Percentiles rank a stretch among this genome's conserved stretches.
Conservation (phyloP, 176 grass and related monocot species). For the Bonia amplexicaulis region DNA sequence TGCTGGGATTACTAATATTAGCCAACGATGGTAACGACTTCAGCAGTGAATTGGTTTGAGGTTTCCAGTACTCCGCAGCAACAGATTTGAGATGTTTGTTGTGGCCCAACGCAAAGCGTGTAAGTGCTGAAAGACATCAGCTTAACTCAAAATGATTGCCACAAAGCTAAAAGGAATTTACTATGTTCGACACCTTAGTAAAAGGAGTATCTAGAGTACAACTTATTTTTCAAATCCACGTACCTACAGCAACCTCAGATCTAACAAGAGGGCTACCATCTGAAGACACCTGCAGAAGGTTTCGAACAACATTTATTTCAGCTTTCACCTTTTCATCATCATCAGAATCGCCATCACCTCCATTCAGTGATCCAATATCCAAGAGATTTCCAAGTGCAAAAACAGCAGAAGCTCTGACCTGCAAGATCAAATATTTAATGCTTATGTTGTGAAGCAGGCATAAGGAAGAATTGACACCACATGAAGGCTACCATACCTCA, state of each 20-base stretch:
- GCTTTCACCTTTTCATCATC: constrained; percentile 85
- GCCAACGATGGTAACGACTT: constrained; percentile 77
- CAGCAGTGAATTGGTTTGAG: constrained; percentile 68
- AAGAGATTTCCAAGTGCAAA: constrained; percentile 91
- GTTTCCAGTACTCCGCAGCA: constrained; percentile 80
- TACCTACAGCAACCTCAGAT: constrained; percentile 89
- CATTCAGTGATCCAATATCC: constrained; percentile 66
- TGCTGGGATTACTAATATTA: constrained; percentile 60
- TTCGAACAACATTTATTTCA: constrained; percentile 77
- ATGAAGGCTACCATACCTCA: constrained; percentile 56
- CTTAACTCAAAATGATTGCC: constrained; percentile 23
- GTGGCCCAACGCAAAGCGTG: constrained; percentile 79
- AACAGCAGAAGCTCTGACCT: constrained; percentile 96
- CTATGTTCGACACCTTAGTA: neutral
- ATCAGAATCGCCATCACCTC: constrained; percentile 70
- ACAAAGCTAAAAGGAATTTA: constrained; percentile 2
- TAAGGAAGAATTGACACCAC: constrained; percentile 12
- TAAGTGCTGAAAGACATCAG: constrained; percentile 65
- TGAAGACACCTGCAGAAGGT: constrained; percentile 60
- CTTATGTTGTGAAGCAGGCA: neutral
- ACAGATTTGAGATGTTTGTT: constrained; percentile 90
- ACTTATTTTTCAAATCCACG: constrained; percentile 11
- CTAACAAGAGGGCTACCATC: constrained; percentile 94
- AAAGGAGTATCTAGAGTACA: constrained; percentile 16
- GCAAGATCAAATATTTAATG: constrained; percentile 41